A percentile compares a stretch with the other conserved stretches of the same genome.
Conservation (phyloP, 148 eudicot genomes). For the Silene latifolia region DNA sequence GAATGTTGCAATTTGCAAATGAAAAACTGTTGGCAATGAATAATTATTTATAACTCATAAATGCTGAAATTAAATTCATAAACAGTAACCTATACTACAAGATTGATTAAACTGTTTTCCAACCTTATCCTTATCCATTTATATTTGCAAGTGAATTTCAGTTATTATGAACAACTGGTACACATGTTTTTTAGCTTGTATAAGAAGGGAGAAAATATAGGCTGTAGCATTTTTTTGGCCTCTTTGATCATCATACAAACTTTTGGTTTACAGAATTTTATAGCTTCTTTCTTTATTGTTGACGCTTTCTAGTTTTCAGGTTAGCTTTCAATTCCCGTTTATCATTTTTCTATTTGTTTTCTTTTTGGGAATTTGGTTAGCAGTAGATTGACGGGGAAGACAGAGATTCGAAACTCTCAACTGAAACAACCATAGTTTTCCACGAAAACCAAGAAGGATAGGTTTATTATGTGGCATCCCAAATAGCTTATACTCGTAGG, state of each 20-base stretch:
- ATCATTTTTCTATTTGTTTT: background rate
- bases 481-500: too few species aligned
- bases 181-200: background rate
- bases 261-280: too few species aligned
- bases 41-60: background rate
- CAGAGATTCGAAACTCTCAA: too few species aligned
- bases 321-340: background rate
- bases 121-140: background rate
- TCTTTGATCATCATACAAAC: background rate
- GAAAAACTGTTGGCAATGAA: constrained; percentile 9
- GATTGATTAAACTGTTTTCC: background rate
- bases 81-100: constrained; percentile 3
- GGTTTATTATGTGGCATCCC: too few species aligned
- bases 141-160: background rate
- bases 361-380: too few species aligned
- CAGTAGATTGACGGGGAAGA: too few species aligned
- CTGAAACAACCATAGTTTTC: too few species aligned
- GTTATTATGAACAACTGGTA: background rate
- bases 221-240: too few species aligned
- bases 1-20: background rate
- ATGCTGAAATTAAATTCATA: constrained; percentile 13
- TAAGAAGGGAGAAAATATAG: background rate
- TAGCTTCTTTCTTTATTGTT: background rate
- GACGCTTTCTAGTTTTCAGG: background rate
- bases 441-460: too few species aligned